Evolutionary conservation across 805 yeast genomes (phyloP), one percentile per base, ranked within the genome.

Genomic region (Sugiyamaella qingdaonensis): DNA sequence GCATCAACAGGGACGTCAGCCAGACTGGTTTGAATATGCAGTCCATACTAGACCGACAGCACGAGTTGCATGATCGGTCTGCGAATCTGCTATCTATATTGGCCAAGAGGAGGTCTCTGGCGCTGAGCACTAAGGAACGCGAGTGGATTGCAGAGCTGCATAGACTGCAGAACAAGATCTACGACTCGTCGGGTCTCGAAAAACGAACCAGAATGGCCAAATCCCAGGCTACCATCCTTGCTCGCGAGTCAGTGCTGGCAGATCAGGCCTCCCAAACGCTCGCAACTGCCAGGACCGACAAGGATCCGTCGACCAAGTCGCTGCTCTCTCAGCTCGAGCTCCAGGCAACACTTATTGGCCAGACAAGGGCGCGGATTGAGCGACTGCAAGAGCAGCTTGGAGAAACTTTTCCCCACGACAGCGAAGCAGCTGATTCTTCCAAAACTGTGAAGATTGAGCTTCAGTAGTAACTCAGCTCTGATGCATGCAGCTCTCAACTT

Each of bases 111-210:
- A 61, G 57, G 41, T 65, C 69, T 5, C 49, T 64, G 13, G 69
- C 74, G 0, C 58, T 78, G 32, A 69, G 74, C 48, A 64, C 64
- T 2, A 63, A 70, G 10, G 84, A 80, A 60, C 64, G 66, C 49
- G 64, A 58, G 24, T 80, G 82, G 81, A 70, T 75, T 52, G 67
- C 63, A 32, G 81, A 77, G 58, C 64, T 79, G 8, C 58, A 64
- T 34, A 61, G 69, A 19, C 73, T 76, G 48, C 65, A 67, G 54
- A 47, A 54, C 33, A 37, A 64, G 44, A 41, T 62, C 50, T 60
- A 59, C 51, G 47, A 48, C 29, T 5, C 61, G 10, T 32, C 43
- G 10, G 66, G 66, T 7, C 53, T 69, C 9, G 67, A 64, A 14
- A 46, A 29, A 18, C 54, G 58, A 10, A 31, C 44, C 18, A 48